These are phyloP conservation scores for Purpureocillium lavendulum DNA, from an alignment of 2,329 filamentous ascomycete genomes.

Conservation along the genomic window DNA sequence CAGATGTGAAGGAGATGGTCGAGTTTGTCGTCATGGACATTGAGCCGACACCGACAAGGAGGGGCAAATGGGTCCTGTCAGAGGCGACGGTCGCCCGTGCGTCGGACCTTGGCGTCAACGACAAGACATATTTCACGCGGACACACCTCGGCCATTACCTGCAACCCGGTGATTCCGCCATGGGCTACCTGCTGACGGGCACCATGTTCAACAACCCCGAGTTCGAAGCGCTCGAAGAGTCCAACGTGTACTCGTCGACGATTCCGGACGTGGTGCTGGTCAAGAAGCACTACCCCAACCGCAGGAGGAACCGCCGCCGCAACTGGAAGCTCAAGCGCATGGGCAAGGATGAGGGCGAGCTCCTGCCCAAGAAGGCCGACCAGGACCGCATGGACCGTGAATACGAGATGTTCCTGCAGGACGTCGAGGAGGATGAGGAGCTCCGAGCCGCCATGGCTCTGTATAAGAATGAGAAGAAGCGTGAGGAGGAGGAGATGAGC, in stretches of 20 bases:
- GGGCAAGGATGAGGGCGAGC: slow-evolving; percentile 79
- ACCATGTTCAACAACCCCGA: slow-evolving; percentile 89
- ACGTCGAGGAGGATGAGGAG: slow-evolving; percentile 93
- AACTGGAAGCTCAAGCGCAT: slow-evolving; percentile 96
- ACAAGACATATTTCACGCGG: slow-evolving; percentile 79
- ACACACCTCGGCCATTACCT: slow-evolving; percentile 84
- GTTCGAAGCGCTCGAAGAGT: slow-evolving; percentile 74
- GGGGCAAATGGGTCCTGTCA: slow-evolving; percentile 75
- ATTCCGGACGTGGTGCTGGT: slow-evolving; percentile 92
- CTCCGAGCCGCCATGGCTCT: slow-evolving; percentile 74
- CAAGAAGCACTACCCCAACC: slow-evolving; percentile 90
- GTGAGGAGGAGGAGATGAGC: slow-evolving; percentile 57
- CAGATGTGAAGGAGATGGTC: slow-evolving; percentile 75
- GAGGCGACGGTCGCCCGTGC: slow-evolving; percentile 85
- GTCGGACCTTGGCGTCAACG: slow-evolving; percentile 77
- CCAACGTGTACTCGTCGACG: slow-evolving; percentile 63
- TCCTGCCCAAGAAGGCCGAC: slow-evolving; percentile 79
- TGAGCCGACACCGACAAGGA: slow-evolving; percentile 65
- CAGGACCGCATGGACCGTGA: slow-evolving; percentile 84
- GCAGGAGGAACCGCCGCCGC: slow-evolving; percentile 70
- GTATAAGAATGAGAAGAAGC: slow-evolving; percentile 61
- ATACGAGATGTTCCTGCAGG: slow-evolving; percentile 94
- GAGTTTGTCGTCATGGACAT: slow-evolving; percentile 97
- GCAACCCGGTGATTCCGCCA: slow-evolving; percentile 80
- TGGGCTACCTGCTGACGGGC: slow-evolving; percentile 88